Base-by-base conservation (phyloP, 176 grass and related monocot species). In the Rhynchospora tenuis region DNA sequence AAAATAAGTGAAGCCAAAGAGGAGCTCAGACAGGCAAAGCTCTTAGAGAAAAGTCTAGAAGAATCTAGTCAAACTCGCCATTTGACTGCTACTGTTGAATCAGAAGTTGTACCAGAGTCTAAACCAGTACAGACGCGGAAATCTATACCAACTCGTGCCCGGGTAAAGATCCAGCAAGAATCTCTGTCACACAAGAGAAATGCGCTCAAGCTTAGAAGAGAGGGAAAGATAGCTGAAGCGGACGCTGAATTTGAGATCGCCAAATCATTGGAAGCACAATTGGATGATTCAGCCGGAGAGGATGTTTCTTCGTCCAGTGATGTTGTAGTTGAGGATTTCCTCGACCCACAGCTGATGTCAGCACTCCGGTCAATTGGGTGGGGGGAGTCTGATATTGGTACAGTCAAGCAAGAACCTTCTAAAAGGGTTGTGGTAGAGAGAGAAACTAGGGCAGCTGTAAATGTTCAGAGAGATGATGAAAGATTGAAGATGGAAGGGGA, bases 311-410 rank as follows among this genome's bases (percentile, higher is more conserved):
- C 71, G 8, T 45, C 78, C 78, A 87, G 79, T 31, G 88, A 94
- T 51, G 64, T 45, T 1, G 80, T 27, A 1, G 92, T 98, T 4
- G 92, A 98, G 84, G 89, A 94, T 89, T 89, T 98, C 42, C 63
- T 98, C 33, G 95, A 98, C 82, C 95, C 95, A 59, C 92, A 93
- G 46, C 91, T 98, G 48, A 91, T 94, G 86, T 94, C 95, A 52
- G 92, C 89, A 11, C 59, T 98, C 0, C 93, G 81, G 79, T 92
- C 95, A 9, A 93, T 98, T 4, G 95, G 95, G 20, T 91, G 92
- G 95, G 86, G 90, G 1, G 92, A 92, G 56, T 54, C 79, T 26
- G 84, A 89, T 82, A 55, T 86, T 22, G 85, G 88, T 50, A 1
- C 51, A 6, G 81, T 86, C 27, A 64, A 83, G 65, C 73, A 64